Evolutionary conservation across 331 rosid species (phyloP).

Genomic region (Spiraea crenata): DNA sequence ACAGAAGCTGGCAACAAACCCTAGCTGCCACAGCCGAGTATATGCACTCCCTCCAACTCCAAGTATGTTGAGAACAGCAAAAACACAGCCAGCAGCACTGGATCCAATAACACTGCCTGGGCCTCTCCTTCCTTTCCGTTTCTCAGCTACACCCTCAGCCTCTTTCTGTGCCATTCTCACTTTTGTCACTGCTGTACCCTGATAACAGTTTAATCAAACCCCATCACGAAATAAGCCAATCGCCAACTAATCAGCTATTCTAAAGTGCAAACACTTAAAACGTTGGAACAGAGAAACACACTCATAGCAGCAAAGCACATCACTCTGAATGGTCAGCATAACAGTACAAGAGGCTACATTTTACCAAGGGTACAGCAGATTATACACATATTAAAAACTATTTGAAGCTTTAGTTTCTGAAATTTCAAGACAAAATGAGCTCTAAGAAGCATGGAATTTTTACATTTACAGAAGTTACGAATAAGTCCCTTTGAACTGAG

Average conservation of each 20-base stretch:
- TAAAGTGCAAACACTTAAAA: background rate
- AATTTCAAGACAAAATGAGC: background rate
- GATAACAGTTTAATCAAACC: conserved; percentile 4
- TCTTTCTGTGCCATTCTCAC: conserved; percentile 91
- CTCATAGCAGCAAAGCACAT: background rate
- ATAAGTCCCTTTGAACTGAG: background rate
- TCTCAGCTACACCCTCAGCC: conserved; percentile 96
- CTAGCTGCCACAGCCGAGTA: conserved; percentile 75
- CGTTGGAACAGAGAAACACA: background rate
- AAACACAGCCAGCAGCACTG: conserved; percentile 94
- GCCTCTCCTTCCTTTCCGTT: conserved; percentile 93
- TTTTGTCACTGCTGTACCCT: conserved; percentile 96
- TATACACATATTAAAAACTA: background rate
- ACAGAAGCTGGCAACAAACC: conserved; percentile 94
- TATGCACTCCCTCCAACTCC: conserved; percentile 66
- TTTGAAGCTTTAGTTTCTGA: background rate
- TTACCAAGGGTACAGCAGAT: background rate
- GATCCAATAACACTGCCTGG: conserved; percentile 96
- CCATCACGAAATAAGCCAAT: background rate
- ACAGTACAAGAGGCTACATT: background rate
- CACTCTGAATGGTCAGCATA: background rate
- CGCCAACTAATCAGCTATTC: background rate
- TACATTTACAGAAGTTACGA: background rate
- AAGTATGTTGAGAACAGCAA: conserved; percentile 69
- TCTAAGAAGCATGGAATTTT: background rate